These are phyloP conservation scores for Aureobasidium sp. DNA, from an alignment of 2,329 filamentous ascomycete genomes.

Conservation along the genomic window DNA sequence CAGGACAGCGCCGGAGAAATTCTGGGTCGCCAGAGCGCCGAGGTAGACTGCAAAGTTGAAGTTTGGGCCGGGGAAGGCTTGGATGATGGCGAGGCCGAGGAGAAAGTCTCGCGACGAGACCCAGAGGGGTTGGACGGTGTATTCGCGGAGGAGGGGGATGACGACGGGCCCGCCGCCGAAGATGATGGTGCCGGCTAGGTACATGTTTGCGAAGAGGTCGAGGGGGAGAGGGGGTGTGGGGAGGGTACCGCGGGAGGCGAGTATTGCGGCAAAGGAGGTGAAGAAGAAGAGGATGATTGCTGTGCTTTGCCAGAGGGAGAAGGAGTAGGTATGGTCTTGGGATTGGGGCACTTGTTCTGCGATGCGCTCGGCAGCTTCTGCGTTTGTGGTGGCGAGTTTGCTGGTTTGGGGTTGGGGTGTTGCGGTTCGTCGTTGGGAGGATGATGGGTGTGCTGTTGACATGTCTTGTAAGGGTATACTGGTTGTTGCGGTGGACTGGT, in stretches of 20 bases:
- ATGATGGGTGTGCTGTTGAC: neutral
- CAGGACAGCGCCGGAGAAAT: conserved; percentile 30
- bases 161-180: conserved; percentile 39
- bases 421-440: neutral
- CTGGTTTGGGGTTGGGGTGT: no score
- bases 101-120: conserved; percentile 62
- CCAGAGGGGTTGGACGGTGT: conserved; percentile 58
- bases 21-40: conserved; percentile 32
- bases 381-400: neutral
- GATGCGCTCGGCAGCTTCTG: neutral
- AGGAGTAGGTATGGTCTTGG: neutral
- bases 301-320: neutral
- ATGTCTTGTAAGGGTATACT: neutral
- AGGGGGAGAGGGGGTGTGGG: conserved; percentile 39
- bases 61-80: conserved; percentile 58
- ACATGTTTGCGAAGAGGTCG: conserved; percentile 62
- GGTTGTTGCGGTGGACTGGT: no score
- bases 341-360: neutral
- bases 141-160: conserved; percentile 34
- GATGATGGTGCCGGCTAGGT: conserved; percentile 57
- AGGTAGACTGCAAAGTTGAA: conserved; percentile 45
- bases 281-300: conserved; percentile 10
- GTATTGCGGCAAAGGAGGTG: conserved; percentile 44
- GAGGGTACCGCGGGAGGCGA: conserved; percentile 40
- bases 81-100: conserved; percentile 61